Base-by-base conservation (phyloP, 2,329 filamentous ascomycete species). In the Aureobasidium sp. region DNA sequence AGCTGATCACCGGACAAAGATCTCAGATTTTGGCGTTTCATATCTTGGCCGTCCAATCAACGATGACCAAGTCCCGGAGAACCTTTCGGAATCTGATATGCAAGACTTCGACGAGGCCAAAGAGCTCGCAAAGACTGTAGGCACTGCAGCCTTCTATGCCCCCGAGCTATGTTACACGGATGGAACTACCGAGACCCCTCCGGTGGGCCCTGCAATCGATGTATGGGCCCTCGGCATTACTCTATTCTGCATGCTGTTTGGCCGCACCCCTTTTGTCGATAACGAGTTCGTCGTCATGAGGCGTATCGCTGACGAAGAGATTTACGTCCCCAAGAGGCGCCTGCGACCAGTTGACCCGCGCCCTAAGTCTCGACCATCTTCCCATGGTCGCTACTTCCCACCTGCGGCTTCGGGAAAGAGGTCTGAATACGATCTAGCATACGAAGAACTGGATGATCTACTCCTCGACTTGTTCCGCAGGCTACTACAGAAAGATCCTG, bases 161-260 rank as follows among this genome's bases (percentile, higher is more conserved):
- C 94, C 94, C 4, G 94, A 99, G 73, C 81, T 99, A 39, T 99
- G 94, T 76, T 94, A 92, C 72, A 95, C 90, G 1, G 92, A 95
- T 64, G 94, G 90, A 2, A 91, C 95, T 65, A 68, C 73, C 75
- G 68, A 85, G 82, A 70, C 88, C 83, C 69, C 91, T 82, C 66
- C 93, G 82, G 76, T 99, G 44, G 96, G 91, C 4, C 90, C 91
- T 68, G 90, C 95, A 68, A 96, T 99, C 67, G 94, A 99, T 70
- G 87, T 99, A 16, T 99, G 94, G 94, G 96, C 94, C 11, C 80
- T 99, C 27, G 94, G 94, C 27, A 91, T 99, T 25, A 99, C 94
- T 0, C 83, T 99, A 2, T 99, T 97, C 75, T 96, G 93, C 70
- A 86, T 99, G 73, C 86, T 99, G 60, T 99, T 89, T 72, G 94